phyloP scores from a whole-genome alignment of 257 asterid genomes.

The Nicotiana knightiana region DNA sequence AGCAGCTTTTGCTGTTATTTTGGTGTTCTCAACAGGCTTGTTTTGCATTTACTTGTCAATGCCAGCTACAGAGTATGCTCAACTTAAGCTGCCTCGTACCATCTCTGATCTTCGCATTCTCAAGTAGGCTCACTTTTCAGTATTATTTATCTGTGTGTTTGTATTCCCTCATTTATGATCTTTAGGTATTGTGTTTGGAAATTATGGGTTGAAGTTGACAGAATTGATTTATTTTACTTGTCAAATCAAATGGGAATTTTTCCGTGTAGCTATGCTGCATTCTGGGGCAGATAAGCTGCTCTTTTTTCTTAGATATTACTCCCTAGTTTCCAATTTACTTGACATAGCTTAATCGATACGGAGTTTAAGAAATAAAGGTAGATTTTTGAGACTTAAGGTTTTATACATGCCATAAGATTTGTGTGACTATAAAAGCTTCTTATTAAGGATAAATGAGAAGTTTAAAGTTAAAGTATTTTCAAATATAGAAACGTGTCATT shows the following conservation, averaged over 20 bases:
- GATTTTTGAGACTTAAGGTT: no score
- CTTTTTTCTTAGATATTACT: not conserved
- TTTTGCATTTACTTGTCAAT: slow-evolving; percentile 61
- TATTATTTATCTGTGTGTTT: not conserved
- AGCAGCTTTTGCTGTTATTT: slow-evolving; percentile 57
- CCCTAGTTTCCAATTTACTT: no score
- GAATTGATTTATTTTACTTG: not conserved
- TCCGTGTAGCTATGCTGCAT: not conserved
- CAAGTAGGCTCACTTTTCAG: slow-evolving; percentile 35
- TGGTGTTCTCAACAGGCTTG: slow-evolving; percentile 49
- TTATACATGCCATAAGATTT: no score
- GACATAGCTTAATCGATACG: no score
- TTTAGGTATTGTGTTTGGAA: not conserved
- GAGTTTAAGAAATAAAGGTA: no score
- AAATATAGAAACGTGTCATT: no score
- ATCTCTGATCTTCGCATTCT: slow-evolving; percentile 77
- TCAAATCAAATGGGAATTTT: not conserved
- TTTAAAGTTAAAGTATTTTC: no score
- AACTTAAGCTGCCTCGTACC: slow-evolving; percentile 72
- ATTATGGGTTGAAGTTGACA: not conserved
- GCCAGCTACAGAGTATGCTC: slow-evolving; percentile 65
- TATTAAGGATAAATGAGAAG: no score
- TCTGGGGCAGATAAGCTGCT: not conserved
- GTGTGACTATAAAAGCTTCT: no score
- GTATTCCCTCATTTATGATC: not conserved